Evolutionary conservation across 179 eudicot genomes (phyloP).

Genomic region (Drosera spatulata): DNA sequence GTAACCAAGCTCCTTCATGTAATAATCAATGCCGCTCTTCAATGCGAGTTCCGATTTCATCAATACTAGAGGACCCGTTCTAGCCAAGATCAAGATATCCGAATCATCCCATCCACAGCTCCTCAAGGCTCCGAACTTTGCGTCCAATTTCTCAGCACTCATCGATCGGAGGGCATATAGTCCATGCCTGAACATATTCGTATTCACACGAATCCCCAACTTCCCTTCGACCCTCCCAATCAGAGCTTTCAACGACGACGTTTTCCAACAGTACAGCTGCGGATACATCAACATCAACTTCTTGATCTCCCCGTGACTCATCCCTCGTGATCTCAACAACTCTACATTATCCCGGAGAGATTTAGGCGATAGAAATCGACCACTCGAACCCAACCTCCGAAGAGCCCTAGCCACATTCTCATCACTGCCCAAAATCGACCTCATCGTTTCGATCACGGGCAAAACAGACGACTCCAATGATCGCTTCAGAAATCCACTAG

Average conservation of each 20-base stretch:
- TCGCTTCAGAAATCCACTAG: too few species aligned
- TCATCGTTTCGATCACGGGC: slow-evolving; percentile 12
- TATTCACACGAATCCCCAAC: too few species aligned
- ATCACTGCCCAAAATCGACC: slow-evolving; percentile 9
- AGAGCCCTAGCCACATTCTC: slow-evolving; percentile 5
- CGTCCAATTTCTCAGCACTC: too few species aligned
- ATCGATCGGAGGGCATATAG: too few species aligned
- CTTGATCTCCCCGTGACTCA: slow-evolving; percentile 11
- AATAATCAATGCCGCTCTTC: slow-evolving; percentile 9
- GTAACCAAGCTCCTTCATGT: slow-evolving; percentile 21
- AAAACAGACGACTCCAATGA: slow-evolving; percentile 9
- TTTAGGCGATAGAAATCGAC: neutral
- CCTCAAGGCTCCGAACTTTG: too few species aligned
- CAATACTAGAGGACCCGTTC: too few species aligned
- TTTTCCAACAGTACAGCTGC: too few species aligned
- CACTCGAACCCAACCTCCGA: too few species aligned
- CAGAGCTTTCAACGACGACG: too few species aligned
- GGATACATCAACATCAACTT: neutral
- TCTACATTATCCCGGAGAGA: slow-evolving; percentile 3
- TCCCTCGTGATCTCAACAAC: slow-evolving; percentile 18
- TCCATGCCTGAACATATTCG: too few species aligned
- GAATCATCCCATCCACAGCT: slow-evolving; percentile 23
- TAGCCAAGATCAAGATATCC: slow-evolving; percentile 10
- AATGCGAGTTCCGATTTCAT: slow-evolving; percentile 18
- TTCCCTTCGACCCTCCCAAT: too few species aligned